A percentile compares a stretch with the other conserved stretches of the same genome.
Evolutionary conservation across 495 filamentous ascomycete species (phyloP).

Genomic region (Neurospora sp.): DNA sequence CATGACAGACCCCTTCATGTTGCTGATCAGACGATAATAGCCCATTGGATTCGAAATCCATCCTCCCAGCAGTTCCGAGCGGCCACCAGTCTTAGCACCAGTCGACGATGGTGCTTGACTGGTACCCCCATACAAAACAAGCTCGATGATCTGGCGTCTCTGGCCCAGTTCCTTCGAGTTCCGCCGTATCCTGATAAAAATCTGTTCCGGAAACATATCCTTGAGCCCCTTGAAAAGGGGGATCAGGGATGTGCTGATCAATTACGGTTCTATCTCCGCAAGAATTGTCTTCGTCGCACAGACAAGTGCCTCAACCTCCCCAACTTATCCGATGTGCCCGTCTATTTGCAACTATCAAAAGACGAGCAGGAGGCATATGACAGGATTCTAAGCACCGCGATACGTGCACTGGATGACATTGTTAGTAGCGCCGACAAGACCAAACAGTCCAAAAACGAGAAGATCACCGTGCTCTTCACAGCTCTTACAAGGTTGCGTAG

Average conservation of each 20-base stretch:
- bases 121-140: slow-evolving; percentile 8
- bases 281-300: not conserved
- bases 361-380: not conserved
- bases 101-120: slow-evolving; percentile 3
- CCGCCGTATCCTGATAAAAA: not conserved
- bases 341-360: not conserved
- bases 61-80: not conserved
- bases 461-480: not conserved
- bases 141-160: not conserved
- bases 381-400: not conserved
- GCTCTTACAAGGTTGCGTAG: not conserved
- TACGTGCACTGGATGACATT: not conserved
- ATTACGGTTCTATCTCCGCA: not conserved
- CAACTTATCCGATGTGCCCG: not conserved
- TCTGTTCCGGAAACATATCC: not conserved
- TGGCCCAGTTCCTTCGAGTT: not conserved
- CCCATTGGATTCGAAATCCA: not conserved
- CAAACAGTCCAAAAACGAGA: not conserved
- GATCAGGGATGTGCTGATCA: not conserved
- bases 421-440: not conserved
- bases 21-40: too few species aligned
- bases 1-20: too few species aligned
- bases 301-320: not conserved
- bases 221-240: not conserved
- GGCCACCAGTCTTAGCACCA: not conserved